Conservation (phyloP, 164 flowering plant genomes). For the Piper longum region DNA sequence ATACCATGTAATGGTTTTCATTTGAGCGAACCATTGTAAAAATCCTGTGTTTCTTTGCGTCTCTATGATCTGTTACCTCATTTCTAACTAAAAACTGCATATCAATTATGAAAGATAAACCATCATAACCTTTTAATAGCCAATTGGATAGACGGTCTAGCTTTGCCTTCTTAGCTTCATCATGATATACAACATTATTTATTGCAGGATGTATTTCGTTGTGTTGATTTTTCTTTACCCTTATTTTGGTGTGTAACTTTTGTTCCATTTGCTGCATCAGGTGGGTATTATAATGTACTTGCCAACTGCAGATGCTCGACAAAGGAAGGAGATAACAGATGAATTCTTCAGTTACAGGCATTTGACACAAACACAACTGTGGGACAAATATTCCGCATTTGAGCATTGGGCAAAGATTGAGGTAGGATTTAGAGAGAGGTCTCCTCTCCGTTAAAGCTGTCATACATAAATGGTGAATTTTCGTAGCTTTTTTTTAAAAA, state of each 20-base stretch:
- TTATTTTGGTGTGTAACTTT: not conserved
- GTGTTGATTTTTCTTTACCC: not conserved
- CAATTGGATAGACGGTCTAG: too few relatives aligned
- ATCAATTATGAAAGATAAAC: too few relatives aligned
- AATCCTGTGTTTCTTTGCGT: too few relatives aligned
- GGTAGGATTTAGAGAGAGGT: constrained; percentile 28
- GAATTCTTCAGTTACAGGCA: constrained; percentile 78
- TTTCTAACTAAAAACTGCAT: too few relatives aligned
- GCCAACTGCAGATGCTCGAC: constrained; percentile 88
- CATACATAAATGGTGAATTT: not conserved
- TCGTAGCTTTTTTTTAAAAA: not conserved
- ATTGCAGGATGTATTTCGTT: too few relatives aligned
- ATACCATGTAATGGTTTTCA: too few relatives aligned
- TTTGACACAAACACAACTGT: constrained; percentile 48
- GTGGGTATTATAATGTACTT: constrained; percentile 98
- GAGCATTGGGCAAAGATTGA: constrained; percentile 99
- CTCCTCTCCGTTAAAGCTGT: not conserved
- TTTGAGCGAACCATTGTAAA: too few relatives aligned
- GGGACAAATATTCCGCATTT: constrained; percentile 87
- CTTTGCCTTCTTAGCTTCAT: too few relatives aligned
- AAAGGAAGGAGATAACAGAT: constrained; percentile 90
- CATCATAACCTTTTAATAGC: too few relatives aligned
- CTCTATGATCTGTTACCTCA: too few relatives aligned
- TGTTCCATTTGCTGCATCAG: constrained; percentile 25
- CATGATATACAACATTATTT: too few relatives aligned